Evolutionary conservation across 495 filamentous ascomycete species (phyloP).

Genomic region (Acidomyces sp.): DNA sequence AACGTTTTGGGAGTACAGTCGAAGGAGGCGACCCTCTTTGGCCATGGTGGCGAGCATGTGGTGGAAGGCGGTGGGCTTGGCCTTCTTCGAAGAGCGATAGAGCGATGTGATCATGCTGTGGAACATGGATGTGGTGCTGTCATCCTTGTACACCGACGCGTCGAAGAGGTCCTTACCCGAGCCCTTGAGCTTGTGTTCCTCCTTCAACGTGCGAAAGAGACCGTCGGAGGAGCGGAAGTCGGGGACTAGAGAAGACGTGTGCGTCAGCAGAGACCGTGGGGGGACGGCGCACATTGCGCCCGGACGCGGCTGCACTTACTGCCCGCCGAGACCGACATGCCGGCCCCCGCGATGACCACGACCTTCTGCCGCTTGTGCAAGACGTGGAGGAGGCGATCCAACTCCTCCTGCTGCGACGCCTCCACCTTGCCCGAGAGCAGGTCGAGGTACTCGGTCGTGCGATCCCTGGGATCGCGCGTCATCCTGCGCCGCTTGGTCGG

Average conservation of each 20-base stretch:
- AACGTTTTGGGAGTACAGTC: conserved; percentile 91
- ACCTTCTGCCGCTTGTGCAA: conserved; percentile 86
- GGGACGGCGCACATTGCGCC: too few relatives aligned
- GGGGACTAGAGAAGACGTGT: conserved; percentile 72
- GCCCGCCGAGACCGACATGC: conserved; percentile 90
- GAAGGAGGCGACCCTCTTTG: conserved; percentile 76
- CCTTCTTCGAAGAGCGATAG: conserved; percentile 57
- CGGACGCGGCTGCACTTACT: conserved; percentile 70
- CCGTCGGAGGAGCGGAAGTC: conserved; percentile 88
- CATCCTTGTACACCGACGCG: conserved; percentile 89
- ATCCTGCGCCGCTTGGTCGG: conserved; percentile 64
- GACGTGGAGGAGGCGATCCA: conserved; percentile 59
- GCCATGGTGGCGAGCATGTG: conserved; percentile 83
- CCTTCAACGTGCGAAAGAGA: conserved; percentile 69
- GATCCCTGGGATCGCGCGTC: conserved; percentile 49
- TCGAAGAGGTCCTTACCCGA: conserved; percentile 95
- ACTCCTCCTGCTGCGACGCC: conserved; percentile 37
- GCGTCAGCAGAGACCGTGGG: too few relatives aligned
- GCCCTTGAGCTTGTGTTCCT: conserved; percentile 77
- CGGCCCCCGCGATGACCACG: conserved; percentile 89
- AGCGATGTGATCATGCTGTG: conserved; percentile 90
- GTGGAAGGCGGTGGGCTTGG: conserved; percentile 80
- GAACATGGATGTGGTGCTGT: conserved; percentile 73
- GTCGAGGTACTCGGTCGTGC: conserved; percentile 65
- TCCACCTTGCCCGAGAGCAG: conserved; percentile 38